Percentiles rank a stretch among this genome's conserved stretches.
Evolutionary conservation across 2,329 filamentous ascomycete genomes (phyloP).

Genomic region (Pseudogymnoascus sp.): DNA sequence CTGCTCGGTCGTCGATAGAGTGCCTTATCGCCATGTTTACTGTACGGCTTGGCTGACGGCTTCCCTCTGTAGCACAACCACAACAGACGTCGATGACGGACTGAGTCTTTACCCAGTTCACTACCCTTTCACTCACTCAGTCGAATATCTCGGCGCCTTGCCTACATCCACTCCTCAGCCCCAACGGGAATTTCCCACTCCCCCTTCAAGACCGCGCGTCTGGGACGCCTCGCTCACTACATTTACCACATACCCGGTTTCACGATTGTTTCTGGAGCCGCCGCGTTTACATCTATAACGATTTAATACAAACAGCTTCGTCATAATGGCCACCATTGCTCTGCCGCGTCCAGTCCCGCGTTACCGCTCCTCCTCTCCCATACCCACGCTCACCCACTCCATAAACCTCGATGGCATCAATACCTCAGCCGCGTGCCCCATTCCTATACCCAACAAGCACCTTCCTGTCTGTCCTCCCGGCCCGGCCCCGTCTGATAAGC

Average conservation of each 20-base stretch:
- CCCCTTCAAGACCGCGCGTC: constrained; percentile 7
- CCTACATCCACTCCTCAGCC: neutral
- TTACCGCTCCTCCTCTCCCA: constrained; percentile 34
- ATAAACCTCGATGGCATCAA: constrained; percentile 45
- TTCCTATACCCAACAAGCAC: constrained; percentile 78
- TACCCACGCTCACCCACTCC: constrained; percentile 41
- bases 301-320: constrained; percentile 4
- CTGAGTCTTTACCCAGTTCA: neutral
- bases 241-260: constrained; percentile 7
- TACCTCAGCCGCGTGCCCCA: constrained; percentile 46
- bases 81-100: neutral
- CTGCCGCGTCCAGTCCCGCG: constrained; percentile 26
- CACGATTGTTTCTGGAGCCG: constrained; percentile 6
- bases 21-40: neutral
- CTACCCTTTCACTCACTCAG: neutral
- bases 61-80: constrained; percentile 1
- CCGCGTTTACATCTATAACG: neutral
- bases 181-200: neutral
- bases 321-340: constrained; percentile 28
- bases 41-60: neutral
- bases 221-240: constrained; percentile 6
- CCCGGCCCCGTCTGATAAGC: constrained; percentile 48
- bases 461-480: constrained; percentile 83
- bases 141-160: neutral
- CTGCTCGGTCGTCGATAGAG: neutral